These are phyloP conservation scores for Priceomyces fermenticarens DNA, from an alignment of 805 yeast species.

Conservation along the genomic window DNA sequence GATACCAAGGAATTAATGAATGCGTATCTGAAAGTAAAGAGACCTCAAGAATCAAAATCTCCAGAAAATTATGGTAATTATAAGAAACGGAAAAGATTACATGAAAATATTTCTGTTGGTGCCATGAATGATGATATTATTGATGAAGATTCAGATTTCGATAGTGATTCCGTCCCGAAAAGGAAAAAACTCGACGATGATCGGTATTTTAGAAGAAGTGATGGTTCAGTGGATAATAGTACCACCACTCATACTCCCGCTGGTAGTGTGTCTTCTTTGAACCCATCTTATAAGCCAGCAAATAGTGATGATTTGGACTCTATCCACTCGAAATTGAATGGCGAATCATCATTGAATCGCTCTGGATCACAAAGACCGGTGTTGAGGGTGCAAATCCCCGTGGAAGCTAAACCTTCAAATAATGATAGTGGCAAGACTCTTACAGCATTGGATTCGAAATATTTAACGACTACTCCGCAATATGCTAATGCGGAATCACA, in stretches of 20 bases:
- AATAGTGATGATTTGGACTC: background rate
- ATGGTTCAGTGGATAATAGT: constrained; percentile 10
- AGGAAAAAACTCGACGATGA: constrained; percentile 20
- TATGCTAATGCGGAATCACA: constrained; percentile 3
- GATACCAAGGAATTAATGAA: constrained; percentile 41
- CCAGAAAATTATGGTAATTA: constrained; percentile 69
- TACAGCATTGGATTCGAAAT: constrained; percentile 37
- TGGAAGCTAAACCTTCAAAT: constrained; percentile 33
- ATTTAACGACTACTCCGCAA: constrained; percentile 5
- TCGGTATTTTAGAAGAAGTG: constrained; percentile 4
- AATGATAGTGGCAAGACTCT: constrained; percentile 43
- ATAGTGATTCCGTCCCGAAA: constrained; percentile 32
- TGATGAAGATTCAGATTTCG: constrained; percentile 32
- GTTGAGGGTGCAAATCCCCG: constrained; percentile 64
- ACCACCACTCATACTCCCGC: no score
- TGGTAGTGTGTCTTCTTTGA: constrained; percentile 13
- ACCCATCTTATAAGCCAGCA: constrained; percentile 1
- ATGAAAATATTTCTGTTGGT: constrained; percentile 9
- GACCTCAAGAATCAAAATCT: constrained; percentile 56
- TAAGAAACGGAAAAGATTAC: constrained; percentile 32
- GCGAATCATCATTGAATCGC: background rate
- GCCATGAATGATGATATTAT: constrained; percentile 14
- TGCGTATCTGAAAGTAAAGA: constrained; percentile 17
- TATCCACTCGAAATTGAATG: background rate
- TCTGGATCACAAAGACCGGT: constrained; percentile 45